Evolutionary conservation across 495 filamentous ascomycete species (phyloP), one percentile per base, ranked within the genome.

Genomic region (Hypoxylon subgilvum): DNA sequence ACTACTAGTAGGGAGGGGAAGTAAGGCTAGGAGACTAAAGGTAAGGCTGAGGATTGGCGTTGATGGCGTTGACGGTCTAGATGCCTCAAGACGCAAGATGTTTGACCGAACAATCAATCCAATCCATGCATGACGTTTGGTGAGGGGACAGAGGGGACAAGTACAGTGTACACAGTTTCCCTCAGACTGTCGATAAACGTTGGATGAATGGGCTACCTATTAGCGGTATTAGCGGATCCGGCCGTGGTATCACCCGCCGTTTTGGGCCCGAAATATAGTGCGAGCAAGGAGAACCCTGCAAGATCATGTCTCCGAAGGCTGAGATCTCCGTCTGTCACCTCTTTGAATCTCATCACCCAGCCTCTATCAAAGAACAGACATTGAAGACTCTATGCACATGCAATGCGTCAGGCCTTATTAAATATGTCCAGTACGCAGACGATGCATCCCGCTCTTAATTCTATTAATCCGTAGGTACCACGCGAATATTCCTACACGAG

Each of bases 61-160:
- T 35, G 53, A 57, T 45, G 30, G n/a, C 18, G 53, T 57, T 35
- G 53, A 57, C 34, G 22, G 27, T 25, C 44, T 35, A 36, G 25
- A 48, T 39, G 35, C 32, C 27, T 27, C 3, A 8, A 27, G 23
- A n/a, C n/a, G n/a, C n/a, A n/a, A n/a, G n/a, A n/a, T n/a, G n/a
- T n/a, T n/a, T n/a, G n/a, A n/a, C n/a, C n/a, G n/a, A n/a, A n/a
- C n/a, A n/a, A n/a, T n/a, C n/a, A n/a, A n/a, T n/a, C n/a, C n/a
- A n/a, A n/a, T n/a, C n/a, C n/a, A n/a, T n/a, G n/a, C n/a, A 61
- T 61, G 57, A 61, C 57, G 57, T 61, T n/a, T 35, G 43, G 50
- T 49, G 43, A 54, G 50, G 57, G 56, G 57, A 36, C 46, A 54
- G 38, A 44, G 44, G 16, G 30, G 23, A 42, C 48, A 36, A 28